A percentile compares a stretch with the other conserved stretches of the same genome.
Evolutionary conservation across 1,139 yeast species (phyloP).

Genomic region (Meyerozyma sp.): DNA sequence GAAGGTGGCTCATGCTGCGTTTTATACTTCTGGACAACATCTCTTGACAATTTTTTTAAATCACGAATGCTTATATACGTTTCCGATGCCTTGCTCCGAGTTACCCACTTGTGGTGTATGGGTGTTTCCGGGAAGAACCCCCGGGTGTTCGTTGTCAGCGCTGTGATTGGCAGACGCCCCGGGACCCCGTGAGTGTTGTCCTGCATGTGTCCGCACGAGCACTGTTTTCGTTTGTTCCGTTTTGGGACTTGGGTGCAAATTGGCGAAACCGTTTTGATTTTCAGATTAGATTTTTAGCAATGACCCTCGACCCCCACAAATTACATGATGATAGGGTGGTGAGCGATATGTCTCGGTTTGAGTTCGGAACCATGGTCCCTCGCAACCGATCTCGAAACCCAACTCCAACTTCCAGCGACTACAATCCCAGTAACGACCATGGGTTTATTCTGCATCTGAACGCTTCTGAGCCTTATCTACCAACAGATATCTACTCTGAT

Average conservation of each 20-base stretch:
- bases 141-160: background rate
- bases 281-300: background rate
- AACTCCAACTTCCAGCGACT: constrained; percentile 10
- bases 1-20: constrained; percentile 10
- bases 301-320: constrained; percentile 3
- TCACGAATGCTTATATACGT: background rate
- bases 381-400: constrained; percentile 13
- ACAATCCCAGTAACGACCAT: constrained; percentile 3
- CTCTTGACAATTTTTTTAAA: constrained; percentile 2
- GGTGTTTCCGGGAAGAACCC: background rate
- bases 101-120: background rate
- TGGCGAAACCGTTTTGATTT: background rate
- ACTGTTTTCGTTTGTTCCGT: background rate
- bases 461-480: constrained; percentile 3
- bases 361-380: constrained; percentile 8
- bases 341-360: constrained; percentile 16
- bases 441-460: background rate
- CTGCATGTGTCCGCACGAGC: background rate
- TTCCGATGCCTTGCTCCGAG: constrained; percentile 1
- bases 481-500: constrained; percentile 6
- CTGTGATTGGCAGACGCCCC: background rate
- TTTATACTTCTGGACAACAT: constrained; percentile 13
- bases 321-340: constrained; percentile 9
- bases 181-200: background rate
- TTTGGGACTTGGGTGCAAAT: background rate